These are phyloP conservation scores for Lentinula edodes DNA, from an alignment of 768 basidiomycete species.

Conservation along the genomic window DNA sequence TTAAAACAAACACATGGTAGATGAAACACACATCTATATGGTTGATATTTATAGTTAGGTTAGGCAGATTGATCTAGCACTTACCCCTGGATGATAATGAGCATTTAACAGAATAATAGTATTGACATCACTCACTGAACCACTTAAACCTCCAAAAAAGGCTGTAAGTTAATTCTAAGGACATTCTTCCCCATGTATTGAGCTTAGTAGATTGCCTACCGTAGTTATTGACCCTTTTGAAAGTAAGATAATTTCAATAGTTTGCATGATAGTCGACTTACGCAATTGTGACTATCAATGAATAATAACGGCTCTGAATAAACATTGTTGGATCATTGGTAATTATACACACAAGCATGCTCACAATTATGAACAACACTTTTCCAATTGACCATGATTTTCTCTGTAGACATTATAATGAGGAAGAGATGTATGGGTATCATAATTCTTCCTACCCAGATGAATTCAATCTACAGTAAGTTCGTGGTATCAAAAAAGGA, in stretches of 20 bases:
- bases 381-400: constrained; percentile 53
- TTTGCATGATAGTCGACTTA: constrained; percentile 22
- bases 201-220: constrained; percentile 22
- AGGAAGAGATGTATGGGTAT: background rate
- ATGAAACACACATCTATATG: background rate
- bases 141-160: background rate
- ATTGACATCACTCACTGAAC: constrained; percentile 26
- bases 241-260: background rate
- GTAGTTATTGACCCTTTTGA: constrained; percentile 46
- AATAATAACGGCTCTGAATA: constrained; percentile 55
- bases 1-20: background rate
- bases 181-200: background rate
- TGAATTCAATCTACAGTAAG: constrained; percentile 36
- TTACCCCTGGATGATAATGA: background rate
- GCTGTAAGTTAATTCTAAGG: background rate
- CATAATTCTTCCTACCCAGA: constrained; percentile 38
- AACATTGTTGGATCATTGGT: background rate
- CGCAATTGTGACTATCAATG: constrained; percentile 38
- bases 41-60: background rate
- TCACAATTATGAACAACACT: constrained; percentile 45
- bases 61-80: background rate
- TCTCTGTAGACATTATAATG: constrained; percentile 23
- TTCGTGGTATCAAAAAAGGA: background rate
- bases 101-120: background rate
- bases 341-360: constrained; percentile 9